Evolutionary conservation across 2,329 filamentous ascomycete species (phyloP), one percentile per base, ranked within the genome.

Genomic region (Aureobasidium subglaciale): DNA sequence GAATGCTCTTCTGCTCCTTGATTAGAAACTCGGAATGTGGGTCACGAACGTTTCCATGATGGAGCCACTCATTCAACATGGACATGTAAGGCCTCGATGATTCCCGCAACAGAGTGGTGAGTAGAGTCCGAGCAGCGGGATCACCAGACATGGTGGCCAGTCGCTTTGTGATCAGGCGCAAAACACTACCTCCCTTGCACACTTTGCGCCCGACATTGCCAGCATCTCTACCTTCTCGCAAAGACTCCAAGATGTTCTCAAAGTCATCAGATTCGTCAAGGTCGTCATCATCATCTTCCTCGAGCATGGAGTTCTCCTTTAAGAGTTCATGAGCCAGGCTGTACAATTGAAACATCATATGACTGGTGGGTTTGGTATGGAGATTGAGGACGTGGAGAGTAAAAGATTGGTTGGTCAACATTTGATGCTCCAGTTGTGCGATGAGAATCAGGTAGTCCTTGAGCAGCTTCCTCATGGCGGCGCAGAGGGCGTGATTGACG

Each of bases 51-150:
- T 87, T 90, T 35, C 93, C 93, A 66, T 95, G 92, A 67, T 99
- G 93, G 15, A 99, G 76, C 93, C 93, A 99, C 69, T 97, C 92
- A 65, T 99, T 99, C 59, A 99, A 75, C 93, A 99, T 99, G 38
- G 82, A 81, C 91, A 97, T 96, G 68, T 99, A 99, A 0, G 93
- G 93, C 55, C 87, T 83, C 65, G 91, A 96, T 1, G 92, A 87
- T 70, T 97, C 92, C 56, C 89, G 81, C 38, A 99, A 72, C 25
- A 99, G 73, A 3, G 85, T 86, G 10, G 89, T 93, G 10, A 99
- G 78, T 18, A 99, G 73, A 22, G 85, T 82, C 60, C 89, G 83
- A 18, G 93, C 91, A 0, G 90, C 87, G 4, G 93, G 93, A 67
- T 99, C 93, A 42, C 93, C 93, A 1, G 92, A 93, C 83, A 96